phyloP scores from a whole-genome alignment of 2,329 filamentous ascomycete species.

The Aspergillus calidoustus region DNA sequence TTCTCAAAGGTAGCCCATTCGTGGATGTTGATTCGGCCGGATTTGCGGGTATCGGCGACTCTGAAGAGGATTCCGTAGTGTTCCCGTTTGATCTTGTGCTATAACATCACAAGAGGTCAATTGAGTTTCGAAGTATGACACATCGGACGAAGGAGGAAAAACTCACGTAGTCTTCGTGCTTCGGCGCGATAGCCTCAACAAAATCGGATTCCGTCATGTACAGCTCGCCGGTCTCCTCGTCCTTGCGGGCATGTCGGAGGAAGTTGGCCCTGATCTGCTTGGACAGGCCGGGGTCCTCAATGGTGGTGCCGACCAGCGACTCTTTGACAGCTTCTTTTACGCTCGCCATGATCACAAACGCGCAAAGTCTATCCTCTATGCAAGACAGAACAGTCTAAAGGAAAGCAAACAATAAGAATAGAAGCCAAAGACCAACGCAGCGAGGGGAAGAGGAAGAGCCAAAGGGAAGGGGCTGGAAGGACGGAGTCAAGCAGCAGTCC shows the following conservation, averaged over 20 bases:
- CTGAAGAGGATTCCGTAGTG: conserved; percentile 93
- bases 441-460: conserved; percentile 6
- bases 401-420: conserved; percentile 14
- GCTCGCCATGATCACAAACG: conserved; percentile 43
- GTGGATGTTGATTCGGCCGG: conserved; percentile 74
- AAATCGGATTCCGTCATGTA: conserved; percentile 87
- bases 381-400: conserved; percentile 11
- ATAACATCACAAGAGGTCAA: conserved; percentile 19
- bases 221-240: conserved; percentile 74
- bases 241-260: conserved; percentile 73
- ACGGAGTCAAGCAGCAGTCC: conserved; percentile 15
- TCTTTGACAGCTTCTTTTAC: conserved; percentile 79
- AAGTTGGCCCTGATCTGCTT: conserved; percentile 78
- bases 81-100: conserved; percentile 98
- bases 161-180: conserved; percentile 88
- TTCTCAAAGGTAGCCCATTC: conserved; percentile 97
- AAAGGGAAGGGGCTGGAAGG: conserved; percentile 26
- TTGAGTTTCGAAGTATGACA: conserved; percentile 27
- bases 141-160: conserved; percentile 5
- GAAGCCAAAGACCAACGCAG: conserved; percentile 15
- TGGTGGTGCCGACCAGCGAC: conserved; percentile 67
- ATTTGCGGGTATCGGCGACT: conserved; percentile 79
- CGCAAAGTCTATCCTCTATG: conserved; percentile 19
- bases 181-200: conserved; percentile 84
- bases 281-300: conserved; percentile 66